Conservation (phyloP, 441 rosid genomes). For the Eruca vesicaria region DNA sequence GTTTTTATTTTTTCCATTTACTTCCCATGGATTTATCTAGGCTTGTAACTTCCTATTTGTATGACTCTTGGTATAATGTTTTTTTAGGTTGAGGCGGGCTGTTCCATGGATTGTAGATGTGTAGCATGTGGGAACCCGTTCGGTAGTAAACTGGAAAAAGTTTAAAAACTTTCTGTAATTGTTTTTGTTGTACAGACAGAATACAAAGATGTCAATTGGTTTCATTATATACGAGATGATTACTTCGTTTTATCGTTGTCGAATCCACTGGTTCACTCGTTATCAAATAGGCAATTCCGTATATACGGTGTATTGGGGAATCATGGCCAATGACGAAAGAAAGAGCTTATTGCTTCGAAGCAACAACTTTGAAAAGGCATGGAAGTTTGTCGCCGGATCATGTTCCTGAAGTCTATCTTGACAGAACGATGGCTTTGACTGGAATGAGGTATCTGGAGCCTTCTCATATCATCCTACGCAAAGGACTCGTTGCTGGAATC, state of each 20-base stretch:
- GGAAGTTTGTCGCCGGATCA: constrained; percentile 63
- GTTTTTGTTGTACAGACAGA: too few species aligned
- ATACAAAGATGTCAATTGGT: too few species aligned
- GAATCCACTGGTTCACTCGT: constrained; percentile 68
- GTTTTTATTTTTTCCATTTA: too few species aligned
- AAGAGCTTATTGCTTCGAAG: constrained; percentile 85
- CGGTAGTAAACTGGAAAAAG: too few species aligned
- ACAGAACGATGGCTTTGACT: constrained; percentile 79
- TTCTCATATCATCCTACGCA: constrained; percentile 82
- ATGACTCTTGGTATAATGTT: too few species aligned
- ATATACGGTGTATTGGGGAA: constrained; percentile 79
- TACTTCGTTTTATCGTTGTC: constrained; percentile 71
- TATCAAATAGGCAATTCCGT: constrained; percentile 92
- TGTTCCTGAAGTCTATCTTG: constrained; percentile 90
- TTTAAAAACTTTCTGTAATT: too few species aligned
- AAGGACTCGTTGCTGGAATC: constrained; percentile 80
- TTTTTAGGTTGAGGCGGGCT: too few species aligned
- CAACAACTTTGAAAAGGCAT: constrained; percentile 56
- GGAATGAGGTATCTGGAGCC: constrained; percentile 91
- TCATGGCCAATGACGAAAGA: constrained; percentile 95
- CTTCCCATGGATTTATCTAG: too few species aligned
- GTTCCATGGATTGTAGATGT: too few species aligned
- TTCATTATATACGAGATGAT: too few species aligned
- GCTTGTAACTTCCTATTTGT: too few species aligned
- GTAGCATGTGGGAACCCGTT: too few species aligned